Base-by-base conservation (phyloP, 23 red algal genomes). In the Pyropia haitanensis region DNA sequence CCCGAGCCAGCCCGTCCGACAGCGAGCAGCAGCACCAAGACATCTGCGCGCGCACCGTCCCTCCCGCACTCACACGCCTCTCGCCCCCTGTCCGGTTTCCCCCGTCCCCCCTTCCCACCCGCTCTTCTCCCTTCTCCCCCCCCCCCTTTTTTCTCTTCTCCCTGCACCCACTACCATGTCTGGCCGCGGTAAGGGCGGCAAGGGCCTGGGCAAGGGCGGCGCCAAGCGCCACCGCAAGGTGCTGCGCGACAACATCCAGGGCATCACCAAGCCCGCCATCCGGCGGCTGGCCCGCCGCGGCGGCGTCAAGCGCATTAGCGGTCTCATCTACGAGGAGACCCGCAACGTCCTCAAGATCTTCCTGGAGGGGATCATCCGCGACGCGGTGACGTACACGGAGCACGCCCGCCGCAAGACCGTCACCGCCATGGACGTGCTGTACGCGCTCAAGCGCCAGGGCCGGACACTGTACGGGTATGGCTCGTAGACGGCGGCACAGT, bases 141-240 rank as follows among this genome's bases (percentile, higher is more conserved):
- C 1, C 39, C 39, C 8, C 39, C 39, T 13, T 13, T 46, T 12
- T 9, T 12, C 7, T 12, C 39, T 12, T 13, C 39, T 9, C 39
- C 39, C 10, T 9, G 1, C 39, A 10, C 63, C 58, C 61, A 51
- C 76, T 70, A 79, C 1, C 49, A 97, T 97, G 93, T 78, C 93
- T 68, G 93, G 93, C 46, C 85, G 93, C 70, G 93, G 93, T 23
- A 97, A 97, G 80, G 93, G 93, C 28, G 93, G 93, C 27, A 97
- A 97, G 53, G 93, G 93, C 63, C 85, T 97, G 46, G 93, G 93
- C 70, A 97, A 97, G 87, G 93, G 93, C 31, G 93, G 93, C 53
- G 93, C 93, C 70, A 97, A 97, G 84, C 93, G 93, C 49, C 93
- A 97, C 82, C 85, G 93, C 80, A 97, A 97, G 87, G 84, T 97